Evolutionary conservation across 2,329 filamentous ascomycete species (phyloP).

Genomic region (Xylaria sp.): DNA sequence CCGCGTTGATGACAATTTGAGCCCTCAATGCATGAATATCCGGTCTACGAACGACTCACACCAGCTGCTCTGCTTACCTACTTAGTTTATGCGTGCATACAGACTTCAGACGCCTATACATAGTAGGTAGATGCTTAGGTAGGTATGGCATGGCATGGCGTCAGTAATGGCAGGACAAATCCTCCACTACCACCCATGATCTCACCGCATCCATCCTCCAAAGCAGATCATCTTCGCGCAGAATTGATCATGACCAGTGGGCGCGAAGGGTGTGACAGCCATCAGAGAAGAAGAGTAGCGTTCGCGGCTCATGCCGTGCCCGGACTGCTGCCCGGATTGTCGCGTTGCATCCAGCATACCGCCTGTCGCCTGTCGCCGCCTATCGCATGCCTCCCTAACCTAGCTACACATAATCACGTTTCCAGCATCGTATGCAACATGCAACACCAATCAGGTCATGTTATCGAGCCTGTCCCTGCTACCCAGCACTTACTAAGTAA

Average conservation of each 20-base stretch:
- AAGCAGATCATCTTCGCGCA: conserved; percentile 8
- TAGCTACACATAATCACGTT: background rate
- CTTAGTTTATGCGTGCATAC: background rate
- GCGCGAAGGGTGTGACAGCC: conserved; percentile 6
- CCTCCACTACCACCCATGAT: conserved; percentile 17
- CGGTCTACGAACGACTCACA: conserved; percentile 2
- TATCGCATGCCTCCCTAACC: background rate
- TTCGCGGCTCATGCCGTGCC: conserved; percentile 18
- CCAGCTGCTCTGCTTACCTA: background rate
- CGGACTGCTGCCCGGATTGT: conserved; percentile 13
- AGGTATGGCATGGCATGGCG: conserved; percentile 1
- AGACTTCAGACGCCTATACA: background rate
- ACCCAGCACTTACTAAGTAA: background rate
- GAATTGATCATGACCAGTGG: background rate
- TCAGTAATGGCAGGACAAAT: background rate
- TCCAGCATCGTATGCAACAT: conserved; percentile 10
- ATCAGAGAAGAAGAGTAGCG: background rate
- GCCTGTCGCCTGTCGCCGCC: background rate
- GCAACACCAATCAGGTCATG: conserved; percentile 14
- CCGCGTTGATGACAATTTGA: conserved; percentile 12
- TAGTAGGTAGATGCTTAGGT: background rate
- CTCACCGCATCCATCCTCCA: conserved; percentile 22
- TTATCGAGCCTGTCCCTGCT: background rate
- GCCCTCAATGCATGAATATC: background rate
- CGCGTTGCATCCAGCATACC: conserved; percentile 13